These are phyloP conservation scores for Basipetospora chlamydospora DNA, from an alignment of 2,329 filamentous ascomycete species.

Conservation along the genomic window DNA sequence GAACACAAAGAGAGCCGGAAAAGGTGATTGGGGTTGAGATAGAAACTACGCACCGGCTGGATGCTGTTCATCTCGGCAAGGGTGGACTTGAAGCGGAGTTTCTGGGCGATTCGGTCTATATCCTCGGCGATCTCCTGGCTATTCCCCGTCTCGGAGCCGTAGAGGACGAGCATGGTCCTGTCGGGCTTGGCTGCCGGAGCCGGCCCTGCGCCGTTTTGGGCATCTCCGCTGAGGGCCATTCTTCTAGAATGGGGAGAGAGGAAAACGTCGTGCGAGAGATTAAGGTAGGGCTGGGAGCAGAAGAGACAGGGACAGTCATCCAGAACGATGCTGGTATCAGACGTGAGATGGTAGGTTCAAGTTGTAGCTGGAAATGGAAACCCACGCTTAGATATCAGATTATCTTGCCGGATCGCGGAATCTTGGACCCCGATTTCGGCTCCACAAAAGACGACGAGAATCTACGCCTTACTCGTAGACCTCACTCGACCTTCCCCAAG, in stretches of 20 bases:
- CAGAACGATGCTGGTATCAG: too few species aligned
- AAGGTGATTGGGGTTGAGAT: constrained; percentile 1
- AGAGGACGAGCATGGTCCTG: constrained; percentile 54
- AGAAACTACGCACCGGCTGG: constrained; percentile 47
- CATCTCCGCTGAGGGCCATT: neutral
- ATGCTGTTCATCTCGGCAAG: constrained; percentile 66
- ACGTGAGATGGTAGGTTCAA: too few species aligned
- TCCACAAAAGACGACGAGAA: too few species aligned
- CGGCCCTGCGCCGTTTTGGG: neutral
- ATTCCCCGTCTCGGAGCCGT: constrained; percentile 91
- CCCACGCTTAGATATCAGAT: too few species aligned
- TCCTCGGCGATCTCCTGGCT: constrained; percentile 84
- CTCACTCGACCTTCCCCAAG: too few species aligned
- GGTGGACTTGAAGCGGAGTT: constrained; percentile 62
- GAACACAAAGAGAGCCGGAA: neutral
- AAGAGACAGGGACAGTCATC: too few species aligned
- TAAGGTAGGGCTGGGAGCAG: too few species aligned
- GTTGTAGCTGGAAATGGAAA: too few species aligned
- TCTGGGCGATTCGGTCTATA: constrained; percentile 57
- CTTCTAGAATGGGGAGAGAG: neutral
- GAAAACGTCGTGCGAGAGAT: too few species aligned
- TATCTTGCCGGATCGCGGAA: too few species aligned
- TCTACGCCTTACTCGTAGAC: too few species aligned
- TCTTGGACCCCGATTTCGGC: too few species aligned
- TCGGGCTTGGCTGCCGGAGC: neutral